Evolutionary conservation across 2,329 filamentous ascomycete genomes (phyloP).

Genomic region (Colletotrichum caudatum): DNA sequence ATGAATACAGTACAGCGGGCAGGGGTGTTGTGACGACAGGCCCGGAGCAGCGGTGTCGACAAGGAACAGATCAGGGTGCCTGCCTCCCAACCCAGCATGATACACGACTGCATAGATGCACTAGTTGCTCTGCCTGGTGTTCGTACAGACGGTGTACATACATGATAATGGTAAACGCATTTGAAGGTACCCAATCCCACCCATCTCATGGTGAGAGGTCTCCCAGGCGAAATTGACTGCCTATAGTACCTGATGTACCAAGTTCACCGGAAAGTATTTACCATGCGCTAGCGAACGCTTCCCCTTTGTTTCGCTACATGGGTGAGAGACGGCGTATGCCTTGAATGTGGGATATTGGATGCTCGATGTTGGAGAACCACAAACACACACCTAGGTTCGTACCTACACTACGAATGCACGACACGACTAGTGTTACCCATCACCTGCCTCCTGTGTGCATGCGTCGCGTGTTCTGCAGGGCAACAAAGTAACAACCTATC

Average conservation of each 20-base stretch:
- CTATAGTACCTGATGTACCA: not conserved
- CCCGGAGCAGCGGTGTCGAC: slow-evolving; percentile 33
- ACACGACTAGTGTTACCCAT: not conserved
- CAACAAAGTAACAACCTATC: not conserved
- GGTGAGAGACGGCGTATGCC: slow-evolving; percentile 7
- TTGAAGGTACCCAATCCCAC: not conserved
- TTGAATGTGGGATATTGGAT: slow-evolving; percentile 16
- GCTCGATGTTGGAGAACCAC: not conserved
- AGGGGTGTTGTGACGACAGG: slow-evolving; percentile 19
- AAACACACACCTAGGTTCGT: not conserved
- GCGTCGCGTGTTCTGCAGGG: slow-evolving; percentile 15
- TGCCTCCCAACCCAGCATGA: slow-evolving; percentile 8
- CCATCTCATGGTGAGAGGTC: not conserved
- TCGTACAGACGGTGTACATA: too few relatives aligned
- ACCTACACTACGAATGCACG: too few relatives aligned
- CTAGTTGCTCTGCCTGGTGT: not conserved
- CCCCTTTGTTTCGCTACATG: not conserved
- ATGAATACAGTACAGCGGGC: not conserved
- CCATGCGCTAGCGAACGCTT: not conserved
- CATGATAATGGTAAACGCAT: not conserved
- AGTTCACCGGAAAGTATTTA: not conserved
- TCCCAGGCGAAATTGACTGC: not conserved
- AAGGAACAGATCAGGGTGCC: slow-evolving; percentile 22
- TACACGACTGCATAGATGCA: not conserved
- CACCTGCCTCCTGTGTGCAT: slow-evolving; percentile 13